phyloP scores from a whole-genome alignment of 2,329 filamentous ascomycete species.

The Trichoderma hamatum region DNA sequence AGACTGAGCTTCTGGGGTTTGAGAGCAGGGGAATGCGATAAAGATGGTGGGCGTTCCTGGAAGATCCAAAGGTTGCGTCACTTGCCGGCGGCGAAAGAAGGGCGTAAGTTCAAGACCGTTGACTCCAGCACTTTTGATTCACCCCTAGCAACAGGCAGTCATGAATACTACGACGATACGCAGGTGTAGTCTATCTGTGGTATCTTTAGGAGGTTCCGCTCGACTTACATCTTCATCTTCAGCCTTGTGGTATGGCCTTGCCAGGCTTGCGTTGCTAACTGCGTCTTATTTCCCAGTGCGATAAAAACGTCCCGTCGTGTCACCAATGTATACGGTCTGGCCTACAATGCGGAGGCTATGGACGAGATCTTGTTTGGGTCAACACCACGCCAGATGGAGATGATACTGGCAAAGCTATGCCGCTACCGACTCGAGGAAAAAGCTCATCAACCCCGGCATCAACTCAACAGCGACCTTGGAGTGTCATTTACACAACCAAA shows the following conservation, averaged over 20 bases:
- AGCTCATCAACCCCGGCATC: not conserved
- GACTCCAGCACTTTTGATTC: not conserved
- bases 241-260: not conserved
- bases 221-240: not conserved
- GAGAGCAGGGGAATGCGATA: not conserved
- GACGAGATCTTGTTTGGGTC: constrained; percentile 27
- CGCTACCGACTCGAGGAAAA: not conserved
- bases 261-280: not conserved
- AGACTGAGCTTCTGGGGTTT: not conserved
- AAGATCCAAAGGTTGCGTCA: constrained; percentile 27
- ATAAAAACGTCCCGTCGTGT: constrained; percentile 20
- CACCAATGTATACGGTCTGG: constrained; percentile 24
- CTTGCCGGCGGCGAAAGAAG: constrained; percentile 26
- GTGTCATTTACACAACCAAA: constrained; percentile 19
- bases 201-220: not conserved
- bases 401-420: not conserved
- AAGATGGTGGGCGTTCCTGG: constrained; percentile 29
- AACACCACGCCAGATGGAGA: constrained; percentile 23
- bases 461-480: constrained; percentile 16
- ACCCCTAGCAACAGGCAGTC: not conserved
- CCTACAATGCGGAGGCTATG: constrained; percentile 25
- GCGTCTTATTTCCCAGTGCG: constrained; percentile 8
- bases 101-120: constrained; percentile 22
- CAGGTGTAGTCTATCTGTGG: not conserved
- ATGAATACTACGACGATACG: not conserved